Evolutionary conservation across 768 basidiomycete species (phyloP).

Genomic region (Suillus subluteus): DNA sequence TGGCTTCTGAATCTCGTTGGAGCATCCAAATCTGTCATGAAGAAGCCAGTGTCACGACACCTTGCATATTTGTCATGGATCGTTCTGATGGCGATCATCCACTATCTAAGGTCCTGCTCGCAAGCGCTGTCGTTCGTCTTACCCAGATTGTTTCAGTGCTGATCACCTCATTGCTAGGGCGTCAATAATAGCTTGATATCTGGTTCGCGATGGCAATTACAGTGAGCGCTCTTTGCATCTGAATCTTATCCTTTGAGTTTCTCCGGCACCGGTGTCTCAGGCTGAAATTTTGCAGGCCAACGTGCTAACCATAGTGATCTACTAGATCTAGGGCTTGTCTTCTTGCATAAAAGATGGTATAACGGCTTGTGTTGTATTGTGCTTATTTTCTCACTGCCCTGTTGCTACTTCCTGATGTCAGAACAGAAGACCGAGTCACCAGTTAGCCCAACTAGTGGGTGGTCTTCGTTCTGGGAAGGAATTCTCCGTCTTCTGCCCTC

Average conservation of each 20-base stretch:
- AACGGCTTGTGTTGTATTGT: neutral
- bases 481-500: neutral
- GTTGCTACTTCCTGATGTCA: neutral
- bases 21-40: neutral
- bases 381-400: neutral
- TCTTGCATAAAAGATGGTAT: conserved; percentile 3
- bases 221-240: neutral
- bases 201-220: neutral
- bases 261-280: neutral
- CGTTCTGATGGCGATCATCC: neutral
- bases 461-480: neutral
- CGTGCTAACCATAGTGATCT: neutral
- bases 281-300: neutral
- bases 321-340: neutral
- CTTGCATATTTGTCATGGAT: neutral
- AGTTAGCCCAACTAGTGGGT: neutral
- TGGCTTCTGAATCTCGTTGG: neutral
- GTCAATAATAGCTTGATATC: neutral
- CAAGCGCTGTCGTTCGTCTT: neutral
- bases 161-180: conserved; percentile 6
- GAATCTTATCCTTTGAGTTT: conserved; percentile 9
- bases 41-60: neutral
- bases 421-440: conserved; percentile 1
- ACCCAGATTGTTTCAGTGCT: neutral
- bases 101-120: neutral